A percentile compares a stretch with the other conserved stretches of the same genome.
phyloP scores from a whole-genome alignment of 306 rosid species.

The Castanopsis chinensis region DNA sequence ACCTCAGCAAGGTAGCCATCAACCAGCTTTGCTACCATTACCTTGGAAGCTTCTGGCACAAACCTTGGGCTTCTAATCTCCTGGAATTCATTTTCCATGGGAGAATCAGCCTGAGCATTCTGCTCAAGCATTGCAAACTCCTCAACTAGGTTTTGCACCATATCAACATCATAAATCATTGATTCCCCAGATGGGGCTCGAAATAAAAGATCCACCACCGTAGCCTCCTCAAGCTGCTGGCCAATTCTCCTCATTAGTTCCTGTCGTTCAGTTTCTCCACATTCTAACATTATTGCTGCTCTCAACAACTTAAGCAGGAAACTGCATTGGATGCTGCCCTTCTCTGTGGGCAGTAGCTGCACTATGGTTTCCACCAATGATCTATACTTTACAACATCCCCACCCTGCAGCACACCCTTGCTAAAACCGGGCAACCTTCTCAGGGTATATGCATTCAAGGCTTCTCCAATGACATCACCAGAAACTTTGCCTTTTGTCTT shows the following conservation, averaged over 20 bases:
- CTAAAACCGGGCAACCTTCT: slow-evolving; percentile 67
- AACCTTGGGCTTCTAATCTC: slow-evolving; percentile 63
- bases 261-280: slow-evolving; percentile 50
- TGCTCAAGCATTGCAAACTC: slow-evolving; percentile 54
- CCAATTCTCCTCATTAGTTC: slow-evolving; percentile 67
- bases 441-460: slow-evolving; percentile 70
- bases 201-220: slow-evolving; percentile 65
- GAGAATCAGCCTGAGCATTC: slow-evolving; percentile 38
- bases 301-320: slow-evolving; percentile 68
- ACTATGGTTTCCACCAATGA: slow-evolving; percentile 62
- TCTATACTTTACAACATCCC: slow-evolving; percentile 54
- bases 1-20: slow-evolving; percentile 86
- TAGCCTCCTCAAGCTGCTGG: slow-evolving; percentile 75
- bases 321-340: slow-evolving; percentile 52
- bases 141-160: slow-evolving; percentile 74
- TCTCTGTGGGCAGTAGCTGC: slow-evolving; percentile 54
- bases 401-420: slow-evolving; percentile 64
- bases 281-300: slow-evolving; percentile 53
- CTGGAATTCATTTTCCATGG: slow-evolving; percentile 56
- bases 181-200: slow-evolving; percentile 46
- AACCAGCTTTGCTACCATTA: slow-evolving; percentile 73
- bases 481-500: slow-evolving; percentile 55
- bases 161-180: slow-evolving; percentile 48
- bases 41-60: slow-evolving; percentile 54
- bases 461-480: slow-evolving; percentile 67